Evolutionary conservation across 2,329 filamentous ascomycete genomes (phyloP).

Genomic region (Simplicillium aogashimaense): DNA sequence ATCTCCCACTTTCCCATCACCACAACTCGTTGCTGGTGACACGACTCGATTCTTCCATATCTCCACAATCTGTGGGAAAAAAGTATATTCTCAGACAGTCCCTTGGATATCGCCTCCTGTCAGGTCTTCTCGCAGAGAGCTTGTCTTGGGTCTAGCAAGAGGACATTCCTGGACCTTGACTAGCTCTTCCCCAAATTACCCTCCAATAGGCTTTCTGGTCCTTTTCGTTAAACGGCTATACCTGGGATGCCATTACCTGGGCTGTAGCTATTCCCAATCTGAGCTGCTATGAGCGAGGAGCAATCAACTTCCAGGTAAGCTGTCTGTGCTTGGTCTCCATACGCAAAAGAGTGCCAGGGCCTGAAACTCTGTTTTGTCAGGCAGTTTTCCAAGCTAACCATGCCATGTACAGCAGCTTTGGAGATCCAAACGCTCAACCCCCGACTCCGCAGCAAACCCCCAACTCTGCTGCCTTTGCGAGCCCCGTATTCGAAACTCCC

Average conservation of each 20-base stretch:
- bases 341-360: too few relatives aligned
- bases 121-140: too few relatives aligned
- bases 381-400: slow-evolving; percentile 25
- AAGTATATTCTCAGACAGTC: not conserved
- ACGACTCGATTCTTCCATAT: not conserved
- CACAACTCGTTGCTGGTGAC: not conserved
- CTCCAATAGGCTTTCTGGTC: not conserved
- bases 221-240: not conserved
- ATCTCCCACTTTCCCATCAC: not conserved
- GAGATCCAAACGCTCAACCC: slow-evolving; percentile 52
- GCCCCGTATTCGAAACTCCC: slow-evolving; percentile 47
- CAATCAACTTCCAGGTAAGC: slow-evolving; percentile 39
- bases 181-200: too few relatives aligned
- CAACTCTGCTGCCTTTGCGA: slow-evolving; percentile 41
- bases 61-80: not conserved
- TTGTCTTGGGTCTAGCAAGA: too few relatives aligned
- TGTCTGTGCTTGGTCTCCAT: slow-evolving; percentile 4
- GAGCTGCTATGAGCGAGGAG: slow-evolving; percentile 55
- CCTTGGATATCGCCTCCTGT: too few relatives aligned
- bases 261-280: slow-evolving; percentile 2
- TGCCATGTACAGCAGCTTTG: slow-evolving; percentile 38
- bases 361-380: slow-evolving; percentile 8
- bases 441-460: slow-evolving; percentile 50
- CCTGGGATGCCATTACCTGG: slow-evolving; percentile 3
- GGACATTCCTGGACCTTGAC: too few relatives aligned